Evolutionary conservation across 768 basidiomycete genomes (phyloP).

Genomic region (Boletales sp.): DNA sequence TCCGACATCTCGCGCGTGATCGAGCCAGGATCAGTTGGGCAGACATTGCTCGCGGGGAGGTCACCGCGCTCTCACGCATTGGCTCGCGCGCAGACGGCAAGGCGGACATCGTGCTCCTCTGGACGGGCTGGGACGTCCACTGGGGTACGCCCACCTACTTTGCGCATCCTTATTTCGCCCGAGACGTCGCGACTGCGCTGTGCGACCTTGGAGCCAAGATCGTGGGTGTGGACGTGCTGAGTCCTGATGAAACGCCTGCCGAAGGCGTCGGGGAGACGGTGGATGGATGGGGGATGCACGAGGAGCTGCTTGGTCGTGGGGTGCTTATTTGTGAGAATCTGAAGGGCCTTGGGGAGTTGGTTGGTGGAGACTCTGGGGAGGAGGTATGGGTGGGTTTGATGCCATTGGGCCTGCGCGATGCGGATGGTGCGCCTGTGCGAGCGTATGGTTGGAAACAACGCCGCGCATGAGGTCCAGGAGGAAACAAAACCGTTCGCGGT

Average conservation of each 20-base stretch:
- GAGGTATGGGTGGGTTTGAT: slow-evolving; percentile 50
- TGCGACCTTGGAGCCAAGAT: slow-evolving; percentile 50
- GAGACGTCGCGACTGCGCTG: slow-evolving; percentile 49
- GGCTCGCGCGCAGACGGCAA: slow-evolving; percentile 26
- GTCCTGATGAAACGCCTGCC: slow-evolving; percentile 56
- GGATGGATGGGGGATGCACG: slow-evolving; percentile 50
- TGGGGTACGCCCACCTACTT: slow-evolving; percentile 52
- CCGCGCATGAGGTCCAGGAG: no score
- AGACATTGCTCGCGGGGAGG: slow-evolving; percentile 7
- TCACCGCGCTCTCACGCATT: slow-evolving; percentile 8
- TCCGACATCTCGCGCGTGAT: slow-evolving; percentile 38
- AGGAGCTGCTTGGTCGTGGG: slow-evolving; percentile 54
- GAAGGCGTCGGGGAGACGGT: slow-evolving; percentile 7
- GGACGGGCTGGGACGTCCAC: slow-evolving; percentile 64
- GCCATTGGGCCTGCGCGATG: slow-evolving; percentile 53
- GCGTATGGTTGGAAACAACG: slow-evolving; percentile 53
- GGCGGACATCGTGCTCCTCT: slow-evolving; percentile 47
- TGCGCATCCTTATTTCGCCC: slow-evolving; percentile 61
- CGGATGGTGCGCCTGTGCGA: slow-evolving; percentile 70
- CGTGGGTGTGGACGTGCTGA: slow-evolving; percentile 62
- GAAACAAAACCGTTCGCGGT: no score
- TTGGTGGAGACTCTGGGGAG: slow-evolving; percentile 1
- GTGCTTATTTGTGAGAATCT: slow-evolving; percentile 72
- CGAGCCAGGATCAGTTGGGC: slow-evolving; percentile 56
- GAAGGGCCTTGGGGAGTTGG: slow-evolving; percentile 46